Base-by-base conservation (phyloP, 2,329 filamentous ascomycete species). In the Xylariaceae sp. region DNA sequence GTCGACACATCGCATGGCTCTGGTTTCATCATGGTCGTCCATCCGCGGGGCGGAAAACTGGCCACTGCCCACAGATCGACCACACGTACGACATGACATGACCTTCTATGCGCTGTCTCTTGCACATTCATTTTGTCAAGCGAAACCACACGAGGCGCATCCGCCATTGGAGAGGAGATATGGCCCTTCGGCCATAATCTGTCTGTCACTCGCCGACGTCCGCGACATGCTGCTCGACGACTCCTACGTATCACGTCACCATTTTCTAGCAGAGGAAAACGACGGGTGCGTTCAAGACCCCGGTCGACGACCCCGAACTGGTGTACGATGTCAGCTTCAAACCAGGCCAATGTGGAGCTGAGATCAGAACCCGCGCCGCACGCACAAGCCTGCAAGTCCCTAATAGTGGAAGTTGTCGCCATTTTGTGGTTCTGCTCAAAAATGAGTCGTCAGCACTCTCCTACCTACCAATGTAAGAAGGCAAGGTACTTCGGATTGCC, bases 161-260 rank as follows among this genome's bases (percentile, higher is more conserved):
- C 44, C 42, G 44, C 47, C 41, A 54, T 43, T 48, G 43, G 44
- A 37, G 37, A 46, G 44, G 32, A 9, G 19, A 19, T 19, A 19
- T 19, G 19, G 37, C 31, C 8, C 12, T 41, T 53, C 32, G 35
- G 52, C 8, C 34, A 27, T 32, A 47, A 7, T 42, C 42, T 37
- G 35, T 48, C 47, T 30, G 32, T 50, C 37, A 19, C 47, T 59
- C 59, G 55, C 56, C 57, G 54, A 54, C 51, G 47, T 57, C 49
- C 53, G 44, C 41, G 47, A 40, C 54, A 54, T 54, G 40, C 42
- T 46, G 32, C 19, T 44, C 40, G 12, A 29, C 40, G 12, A 29
- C 46, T 41, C 43, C 44, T 44, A 34, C 19, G 54, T 51, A 54
- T 50, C 49, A 52, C 56, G 30, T 48, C 48, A 43, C 46, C n/a